Evolutionary conservation across 1,284 basidiomycete genomes (phyloP).

Genomic region (Rhodotorula mucilaginosa): DNA sequence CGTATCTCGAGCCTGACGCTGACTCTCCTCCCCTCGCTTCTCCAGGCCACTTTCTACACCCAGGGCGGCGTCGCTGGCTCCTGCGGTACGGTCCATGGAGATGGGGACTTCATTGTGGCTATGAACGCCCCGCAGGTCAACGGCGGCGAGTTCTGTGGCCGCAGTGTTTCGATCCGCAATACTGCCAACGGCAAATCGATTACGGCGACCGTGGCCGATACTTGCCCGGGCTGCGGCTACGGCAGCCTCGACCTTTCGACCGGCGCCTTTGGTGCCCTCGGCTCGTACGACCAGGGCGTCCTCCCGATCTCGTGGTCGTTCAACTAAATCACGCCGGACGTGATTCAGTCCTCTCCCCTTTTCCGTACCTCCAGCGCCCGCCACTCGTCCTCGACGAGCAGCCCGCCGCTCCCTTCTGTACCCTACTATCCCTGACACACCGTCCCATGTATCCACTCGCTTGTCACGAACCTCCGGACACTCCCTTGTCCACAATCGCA

Average conservation of each 20-base stretch:
- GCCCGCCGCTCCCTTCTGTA: neutral
- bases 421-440: neutral
- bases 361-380: neutral
- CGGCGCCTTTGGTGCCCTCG: constrained; percentile 23
- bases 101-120: constrained; percentile 27
- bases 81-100: constrained; percentile 18
- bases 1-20: no score
- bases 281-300: constrained; percentile 21
- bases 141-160: constrained; percentile 18
- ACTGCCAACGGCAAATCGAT: constrained; percentile 23
- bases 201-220: constrained; percentile 19
- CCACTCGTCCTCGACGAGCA: neutral
- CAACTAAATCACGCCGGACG: neutral
- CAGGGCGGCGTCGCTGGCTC: constrained; percentile 28
- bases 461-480: neutral
- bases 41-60: constrained; percentile 11
- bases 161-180: constrained; percentile 15
- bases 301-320: constrained; percentile 30
- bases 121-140: constrained; percentile 17
- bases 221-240: constrained; percentile 16
- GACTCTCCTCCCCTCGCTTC: no score
- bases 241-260: constrained; percentile 24
- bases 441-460: neutral
- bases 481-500: neutral
- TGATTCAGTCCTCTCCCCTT: neutral